A percentile compares a stretch with the other conserved stretches of the same genome.
Conservation (phyloP, 2,329 filamentous ascomycete genomes). For the Clonostachys rhizophaga region DNA sequence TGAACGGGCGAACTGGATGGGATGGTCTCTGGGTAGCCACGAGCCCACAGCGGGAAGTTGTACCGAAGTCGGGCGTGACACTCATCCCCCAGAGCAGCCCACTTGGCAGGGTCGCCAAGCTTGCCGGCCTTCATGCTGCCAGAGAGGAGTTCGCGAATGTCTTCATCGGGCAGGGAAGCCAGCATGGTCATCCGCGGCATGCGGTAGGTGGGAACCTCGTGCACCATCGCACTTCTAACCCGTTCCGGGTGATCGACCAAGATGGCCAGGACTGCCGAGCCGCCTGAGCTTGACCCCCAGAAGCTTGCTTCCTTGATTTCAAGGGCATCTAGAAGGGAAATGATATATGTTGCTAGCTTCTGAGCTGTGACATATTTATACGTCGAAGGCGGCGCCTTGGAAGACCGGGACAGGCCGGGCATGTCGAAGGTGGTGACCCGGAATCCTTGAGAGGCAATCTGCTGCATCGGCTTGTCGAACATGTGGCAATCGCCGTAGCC, state of each 20-base stretch:
- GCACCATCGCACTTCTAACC: slow-evolving; percentile 1
- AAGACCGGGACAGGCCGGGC: slow-evolving; percentile 3
- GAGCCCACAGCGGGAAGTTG: not conserved
- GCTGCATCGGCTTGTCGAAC: not conserved
- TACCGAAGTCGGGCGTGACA: not conserved
- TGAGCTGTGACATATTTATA: not conserved
- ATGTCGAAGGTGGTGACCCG: slow-evolving; percentile 2
- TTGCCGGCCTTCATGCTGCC: not conserved
- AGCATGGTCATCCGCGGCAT: not conserved
- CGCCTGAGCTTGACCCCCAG: slow-evolving; percentile 2
- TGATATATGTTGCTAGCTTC: not conserved
- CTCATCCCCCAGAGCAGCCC: slow-evolving; percentile 1
- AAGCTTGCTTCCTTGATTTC: not conserved
- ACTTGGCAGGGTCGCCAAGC: not conserved
- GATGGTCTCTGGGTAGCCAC: not conserved
- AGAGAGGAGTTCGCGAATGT: not conserved
- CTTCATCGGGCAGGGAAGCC: not conserved
- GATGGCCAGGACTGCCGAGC: not conserved
- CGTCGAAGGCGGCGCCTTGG: not conserved
- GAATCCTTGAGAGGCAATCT: slow-evolving; percentile 1
- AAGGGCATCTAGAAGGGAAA: not conserved
- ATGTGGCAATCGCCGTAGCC: slow-evolving; percentile 1
- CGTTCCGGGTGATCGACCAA: not conserved
- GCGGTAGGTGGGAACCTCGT: not conserved
- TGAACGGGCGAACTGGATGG: not conserved